phyloP scores from a whole-genome alignment of 768 basidiomycete species.

The Kwoniella sp. region DNA sequence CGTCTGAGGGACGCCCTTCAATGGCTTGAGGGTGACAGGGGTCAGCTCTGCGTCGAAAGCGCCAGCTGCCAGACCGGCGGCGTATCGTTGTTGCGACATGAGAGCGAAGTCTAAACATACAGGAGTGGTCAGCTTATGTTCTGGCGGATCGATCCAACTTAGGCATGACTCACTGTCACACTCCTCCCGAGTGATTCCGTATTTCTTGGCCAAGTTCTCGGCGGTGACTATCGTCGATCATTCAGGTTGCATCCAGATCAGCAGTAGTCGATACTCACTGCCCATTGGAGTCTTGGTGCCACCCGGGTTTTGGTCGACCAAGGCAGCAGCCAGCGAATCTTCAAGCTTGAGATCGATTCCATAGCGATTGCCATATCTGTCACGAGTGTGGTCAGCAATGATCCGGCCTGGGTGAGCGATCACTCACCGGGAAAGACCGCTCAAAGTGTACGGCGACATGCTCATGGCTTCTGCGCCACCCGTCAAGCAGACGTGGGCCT shows the following conservation, averaged over 20 bases:
- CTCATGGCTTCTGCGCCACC: constrained; percentile 51
- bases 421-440: constrained; percentile 44
- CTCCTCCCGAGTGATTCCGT: constrained; percentile 50
- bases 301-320: constrained; percentile 51
- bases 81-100: constrained; percentile 50
- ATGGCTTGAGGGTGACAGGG: constrained; percentile 37
- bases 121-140: background rate
- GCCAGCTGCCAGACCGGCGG: constrained; percentile 36
- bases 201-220: constrained; percentile 53
- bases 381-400: background rate
- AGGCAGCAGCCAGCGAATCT: constrained; percentile 50
- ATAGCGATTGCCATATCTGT: constrained; percentile 49
- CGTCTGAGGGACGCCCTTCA: constrained; percentile 32
- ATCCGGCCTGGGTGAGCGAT: background rate
- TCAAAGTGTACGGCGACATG: constrained; percentile 47
- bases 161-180: constrained; percentile 44
- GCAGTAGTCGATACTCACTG: too few species aligned
- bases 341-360: constrained; percentile 52
- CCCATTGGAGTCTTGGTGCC: constrained; percentile 48
- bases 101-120: constrained; percentile 44
- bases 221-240: constrained; percentile 42
- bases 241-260: too few species aligned
- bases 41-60: constrained; percentile 44
- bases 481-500: constrained; percentile 50
- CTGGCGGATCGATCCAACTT: background rate